Evolutionary conservation across 106 monocot genomes (phyloP), one percentile per base, ranked within the genome.

Genomic region (Apostasia ramifera): DNA sequence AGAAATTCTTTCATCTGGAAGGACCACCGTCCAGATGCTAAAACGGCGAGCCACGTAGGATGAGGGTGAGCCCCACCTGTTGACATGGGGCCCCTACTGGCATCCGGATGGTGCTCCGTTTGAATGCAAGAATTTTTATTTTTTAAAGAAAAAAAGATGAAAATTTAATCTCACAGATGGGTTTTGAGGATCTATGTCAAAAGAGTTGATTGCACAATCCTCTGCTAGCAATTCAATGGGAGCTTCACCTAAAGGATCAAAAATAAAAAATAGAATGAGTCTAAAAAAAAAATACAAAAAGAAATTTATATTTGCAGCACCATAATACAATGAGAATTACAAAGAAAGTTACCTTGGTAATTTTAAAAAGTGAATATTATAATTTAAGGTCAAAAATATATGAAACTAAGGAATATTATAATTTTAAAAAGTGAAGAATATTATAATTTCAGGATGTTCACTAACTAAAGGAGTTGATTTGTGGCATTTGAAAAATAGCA

Each of bases 161-260:
- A 38, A 13, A n/a, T 49, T 56, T 5, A 0, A 52, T 77, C 85
- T 84, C 82, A 95, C 95, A 74, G 92, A 84, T 63, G 92, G 92
- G 63, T 92, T 92, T 66, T 86, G 82, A 66, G 84, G 86, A 79
- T 97, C 92, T 38, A 97, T 97, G 67, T 97, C 89, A 67, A 92
- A 92, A 46, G 82, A 61, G 76, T 97, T 97, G 81, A 97, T 89
- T 44, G 95, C 89, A 68, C 95, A 97, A 11, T 82, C 80, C 82
- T 97, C 95, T 8, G 77, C 82, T 44, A 92, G 48, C 46, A 97
- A 69, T 61, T 88, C 86, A 41, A 75, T 61, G 0, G 89, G 82
- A 41, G 80, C 80, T 75, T 86, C 78, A 61, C 81, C 95, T 97
- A 79, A 37, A 61, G n/a, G 12, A 46, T 26, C 52, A 57, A 70